phyloP scores from a whole-genome alignment of 768 basidiomycete genomes.

The Gloeostereum incarnatum region DNA sequence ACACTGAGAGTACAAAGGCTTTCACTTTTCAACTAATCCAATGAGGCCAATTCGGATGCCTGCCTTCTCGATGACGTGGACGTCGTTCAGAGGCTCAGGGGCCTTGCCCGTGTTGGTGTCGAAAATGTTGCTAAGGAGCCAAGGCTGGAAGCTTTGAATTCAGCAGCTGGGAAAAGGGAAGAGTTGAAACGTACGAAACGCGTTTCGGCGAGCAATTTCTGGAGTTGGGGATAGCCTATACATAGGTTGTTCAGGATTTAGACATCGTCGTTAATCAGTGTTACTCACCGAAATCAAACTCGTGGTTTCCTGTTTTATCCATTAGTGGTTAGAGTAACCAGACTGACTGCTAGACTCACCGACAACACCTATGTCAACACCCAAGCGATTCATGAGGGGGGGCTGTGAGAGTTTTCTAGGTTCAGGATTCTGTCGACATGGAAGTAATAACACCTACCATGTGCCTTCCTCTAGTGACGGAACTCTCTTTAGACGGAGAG shows the following conservation, averaged over 20 bases:
- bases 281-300: conserved; percentile 51
- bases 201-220: conserved; percentile 40
- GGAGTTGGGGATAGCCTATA: conserved; percentile 42
- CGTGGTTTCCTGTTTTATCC: conserved; percentile 62
- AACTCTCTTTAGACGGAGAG: conserved; percentile 54
- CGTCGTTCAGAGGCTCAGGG: conserved; percentile 40
- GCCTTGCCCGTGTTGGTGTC: conserved; percentile 38
- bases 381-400: too few relatives aligned
- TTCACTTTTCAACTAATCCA: conserved; percentile 57
- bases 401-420: too few relatives aligned
- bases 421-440: too few relatives aligned
- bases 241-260: conserved; percentile 10
- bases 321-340: too few relatives aligned
- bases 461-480: conserved; percentile 57
- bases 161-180: not conserved
- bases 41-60: conserved; percentile 55
- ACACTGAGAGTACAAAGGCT: conserved; percentile 7
- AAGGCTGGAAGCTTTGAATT: conserved; percentile 30
- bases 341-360: not conserved
- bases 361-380: too few relatives aligned
- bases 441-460: conserved; percentile 28
- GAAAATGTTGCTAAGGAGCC: conserved; percentile 59
- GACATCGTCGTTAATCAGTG: not conserved
- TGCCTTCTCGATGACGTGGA: conserved; percentile 38
- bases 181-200: conserved; percentile 33